Base-by-base conservation (phyloP, 495 filamentous ascomycete genomes). In the Trichoderma gamsii region DNA sequence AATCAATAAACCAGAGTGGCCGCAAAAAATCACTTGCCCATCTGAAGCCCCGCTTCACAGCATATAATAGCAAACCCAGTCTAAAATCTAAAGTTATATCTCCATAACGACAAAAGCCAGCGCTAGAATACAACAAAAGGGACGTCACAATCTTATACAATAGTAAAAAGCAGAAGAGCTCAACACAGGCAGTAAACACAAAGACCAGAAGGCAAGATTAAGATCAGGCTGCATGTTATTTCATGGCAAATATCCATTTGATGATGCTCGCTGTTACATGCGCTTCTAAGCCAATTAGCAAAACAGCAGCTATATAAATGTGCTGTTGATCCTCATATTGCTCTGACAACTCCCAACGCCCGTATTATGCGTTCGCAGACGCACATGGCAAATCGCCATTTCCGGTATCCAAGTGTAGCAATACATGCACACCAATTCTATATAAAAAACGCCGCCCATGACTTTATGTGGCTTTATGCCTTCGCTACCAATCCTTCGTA, bases 401-500 rank as follows among this genome's bases (percentile, higher is more conserved):
- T 61, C 23, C 27, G 56, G 25, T 61, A 61, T 61, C 56, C 56
- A 61, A 61, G 56, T 32, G 56, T 12, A 56, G 25, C 2, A 61
- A 32, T 13, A 61, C 56, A 61, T 61, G 27, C 25, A 61, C 56
- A 18, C 56, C 9, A 12, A 21, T 15, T 52, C n/a, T 52, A 52
- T n/a, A 49, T 21, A 29, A 27, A 61, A 29, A 61, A 61, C 56
- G 56, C 25, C 56, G 56, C 25, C 56, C 56, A 61, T 32, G 56
- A 32, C 8, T 61, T 23, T 61, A 61, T 61, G 25, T 32, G 56
- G 12, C 1, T 61, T 23, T 61, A 61, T 61, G 56, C 56, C 27
- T 18, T 32, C 4, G 11, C 71, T n/a, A 71, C 63, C 66, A 83
- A 59, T 4, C 81, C 80, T 49, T 82, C 80, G 52, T 78, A 82